phyloP scores from a whole-genome alignment of 2,329 filamentous ascomycete species.

The Neofusicoccum laricinum region DNA sequence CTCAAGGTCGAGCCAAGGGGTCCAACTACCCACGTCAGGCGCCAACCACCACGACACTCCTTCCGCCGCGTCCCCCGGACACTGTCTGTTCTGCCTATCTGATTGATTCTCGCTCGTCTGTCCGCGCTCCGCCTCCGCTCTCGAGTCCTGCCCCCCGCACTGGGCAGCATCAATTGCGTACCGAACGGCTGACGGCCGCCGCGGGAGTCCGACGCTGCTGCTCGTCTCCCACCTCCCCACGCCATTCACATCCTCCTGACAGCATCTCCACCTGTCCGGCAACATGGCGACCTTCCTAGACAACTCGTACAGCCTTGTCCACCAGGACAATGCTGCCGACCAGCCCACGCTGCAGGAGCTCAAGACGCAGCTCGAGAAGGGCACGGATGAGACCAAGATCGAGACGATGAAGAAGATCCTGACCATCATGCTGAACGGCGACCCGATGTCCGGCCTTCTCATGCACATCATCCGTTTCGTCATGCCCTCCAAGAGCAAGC shows the following conservation, averaged over 20 bases:
- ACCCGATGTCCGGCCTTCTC: conserved; percentile 88
- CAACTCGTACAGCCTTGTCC: conserved; percentile 92
- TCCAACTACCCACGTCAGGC: conserved; percentile 11
- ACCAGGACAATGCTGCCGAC: conserved; percentile 95
- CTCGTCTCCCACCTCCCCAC: background rate
- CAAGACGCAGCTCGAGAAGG: conserved; percentile 90
- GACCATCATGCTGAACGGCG: conserved; percentile 96
- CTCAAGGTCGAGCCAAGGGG: conserved; percentile 18
- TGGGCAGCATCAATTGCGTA: conserved; percentile 13
- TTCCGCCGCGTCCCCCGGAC: conserved; percentile 2
- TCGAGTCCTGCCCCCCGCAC: conserved; percentile 11
- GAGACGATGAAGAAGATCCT: conserved; percentile 87
- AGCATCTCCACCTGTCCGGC: conserved; percentile 24
- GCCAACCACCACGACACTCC: conserved; percentile 10
- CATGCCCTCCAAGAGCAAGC: conserved; percentile 97
- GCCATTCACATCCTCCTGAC: background rate
- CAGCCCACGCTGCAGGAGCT: conserved; percentile 87
- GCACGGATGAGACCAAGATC: conserved; percentile 86
- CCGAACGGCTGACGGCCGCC: conserved; percentile 29
- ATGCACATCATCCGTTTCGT: conserved; percentile 99
- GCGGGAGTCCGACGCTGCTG: conserved; percentile 27
- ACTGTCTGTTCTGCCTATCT: background rate
- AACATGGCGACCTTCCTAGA: conserved; percentile 94
- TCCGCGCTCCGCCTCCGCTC: background rate
- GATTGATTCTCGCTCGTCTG: background rate